Evolutionary conservation across 805 yeast species (phyloP).

Genomic region (Zygosaccharomyces rouxii): DNA sequence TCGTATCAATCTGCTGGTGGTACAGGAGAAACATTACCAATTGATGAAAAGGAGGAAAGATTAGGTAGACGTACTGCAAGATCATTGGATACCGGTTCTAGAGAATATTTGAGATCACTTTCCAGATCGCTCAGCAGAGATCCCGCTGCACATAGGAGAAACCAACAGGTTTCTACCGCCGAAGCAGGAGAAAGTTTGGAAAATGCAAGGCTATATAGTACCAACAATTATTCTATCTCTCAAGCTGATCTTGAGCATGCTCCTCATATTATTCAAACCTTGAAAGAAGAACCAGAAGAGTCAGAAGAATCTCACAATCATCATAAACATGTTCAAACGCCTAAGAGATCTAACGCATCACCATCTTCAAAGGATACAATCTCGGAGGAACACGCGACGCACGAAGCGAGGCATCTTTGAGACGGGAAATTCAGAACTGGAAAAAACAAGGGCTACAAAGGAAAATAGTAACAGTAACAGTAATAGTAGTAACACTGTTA

Average conservation of each 20-base stretch:
- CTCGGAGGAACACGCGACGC: slow-evolving; percentile 11
- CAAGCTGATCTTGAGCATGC: slow-evolving; percentile 28
- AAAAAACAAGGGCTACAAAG: neutral
- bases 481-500: slow-evolving; percentile 1
- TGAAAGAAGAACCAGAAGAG: slow-evolving; percentile 22
- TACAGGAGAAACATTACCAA: slow-evolving; percentile 33
- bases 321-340: neutral
- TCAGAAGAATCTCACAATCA: slow-evolving; percentile 15
- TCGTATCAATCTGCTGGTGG: slow-evolving; percentile 61
- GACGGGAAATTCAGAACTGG: slow-evolving; percentile 22
- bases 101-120: slow-evolving; percentile 52
- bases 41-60: slow-evolving; percentile 15
- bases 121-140: slow-evolving; percentile 32
- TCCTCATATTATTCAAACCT: slow-evolving; percentile 24
- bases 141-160: slow-evolving; percentile 12
- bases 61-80: slow-evolving; percentile 28
- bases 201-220: slow-evolving; percentile 21
- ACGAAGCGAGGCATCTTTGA: slow-evolving; percentile 22
- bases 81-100: slow-evolving; percentile 27
- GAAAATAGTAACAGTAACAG: neutral
- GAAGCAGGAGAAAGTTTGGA: slow-evolving; percentile 11
- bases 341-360: neutral
- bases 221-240: slow-evolving; percentile 31
- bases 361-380: neutral
- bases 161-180: slow-evolving; percentile 3